Conservation (phyloP, 352 stramenopile species). For the Aphanomyces euteiches region DNA sequence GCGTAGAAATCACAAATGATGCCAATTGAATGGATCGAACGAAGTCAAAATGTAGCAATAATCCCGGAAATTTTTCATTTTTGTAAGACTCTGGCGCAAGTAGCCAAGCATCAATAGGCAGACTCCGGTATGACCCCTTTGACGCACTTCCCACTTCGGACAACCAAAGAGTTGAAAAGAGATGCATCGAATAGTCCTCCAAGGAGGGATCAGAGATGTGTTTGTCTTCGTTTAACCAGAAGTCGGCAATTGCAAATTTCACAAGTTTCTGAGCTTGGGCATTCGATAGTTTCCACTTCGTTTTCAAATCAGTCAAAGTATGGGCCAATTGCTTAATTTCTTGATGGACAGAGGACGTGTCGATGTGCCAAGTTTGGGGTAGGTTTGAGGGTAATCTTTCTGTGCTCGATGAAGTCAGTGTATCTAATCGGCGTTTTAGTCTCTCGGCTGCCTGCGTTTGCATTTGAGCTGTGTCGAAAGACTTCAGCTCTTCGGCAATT, state of each 20-base stretch:
- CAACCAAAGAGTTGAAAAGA: constrained; percentile 9
- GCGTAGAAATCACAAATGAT: neutral
- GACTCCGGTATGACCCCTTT: constrained; percentile 9
- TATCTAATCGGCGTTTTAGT: neutral
- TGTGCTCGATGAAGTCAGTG: neutral
- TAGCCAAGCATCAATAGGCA: constrained; percentile 17
- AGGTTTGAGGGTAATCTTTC: too few relatives aligned
- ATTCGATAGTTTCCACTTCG: constrained; percentile 54
- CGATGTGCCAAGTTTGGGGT: neutral
- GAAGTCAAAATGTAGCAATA: neutral
- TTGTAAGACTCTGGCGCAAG: neutral
- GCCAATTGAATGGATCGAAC: neutral
- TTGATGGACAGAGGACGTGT: constrained; percentile 5
- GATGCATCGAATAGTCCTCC: neutral
- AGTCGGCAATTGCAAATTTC: constrained; percentile 40
- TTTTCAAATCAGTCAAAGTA: constrained; percentile 31
- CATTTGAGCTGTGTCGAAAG: neutral
- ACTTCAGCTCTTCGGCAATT: neutral
- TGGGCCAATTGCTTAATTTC: constrained; percentile 29
- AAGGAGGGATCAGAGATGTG: neutral
- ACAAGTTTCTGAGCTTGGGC: constrained; percentile 50
- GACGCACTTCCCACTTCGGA: neutral
- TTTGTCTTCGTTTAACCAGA: neutral
- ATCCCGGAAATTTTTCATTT: neutral
- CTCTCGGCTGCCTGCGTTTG: neutral